A percentile compares a stretch with the other conserved stretches of the same genome.
phyloP scores from a whole-genome alignment of 2,329 filamentous ascomycete species.

The Beauveria sp. region DNA sequence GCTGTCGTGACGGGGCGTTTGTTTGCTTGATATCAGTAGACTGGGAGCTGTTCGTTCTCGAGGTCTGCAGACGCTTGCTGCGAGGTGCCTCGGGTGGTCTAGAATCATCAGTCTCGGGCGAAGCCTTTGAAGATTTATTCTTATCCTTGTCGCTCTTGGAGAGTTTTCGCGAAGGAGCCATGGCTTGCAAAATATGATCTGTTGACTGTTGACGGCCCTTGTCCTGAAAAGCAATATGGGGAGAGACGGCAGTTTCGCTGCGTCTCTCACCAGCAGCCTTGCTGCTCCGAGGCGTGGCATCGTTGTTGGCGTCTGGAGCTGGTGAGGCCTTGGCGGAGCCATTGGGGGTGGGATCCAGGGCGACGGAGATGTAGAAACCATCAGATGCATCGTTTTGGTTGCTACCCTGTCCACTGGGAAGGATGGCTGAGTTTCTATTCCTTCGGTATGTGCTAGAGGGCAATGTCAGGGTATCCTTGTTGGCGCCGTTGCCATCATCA shows the following conservation, averaged over 20 bases:
- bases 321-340: conserved; percentile 47
- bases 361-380: conserved; percentile 70
- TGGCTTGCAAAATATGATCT: conserved; percentile 48
- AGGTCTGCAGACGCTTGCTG: conserved; percentile 40
- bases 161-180: conserved; percentile 38
- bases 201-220: conserved; percentile 58
- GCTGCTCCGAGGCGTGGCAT: conserved; percentile 52
- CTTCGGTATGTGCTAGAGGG: conserved; percentile 72
- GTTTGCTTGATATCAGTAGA: conserved; percentile 32
- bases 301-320: conserved; percentile 39
- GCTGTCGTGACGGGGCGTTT: conserved; percentile 20
- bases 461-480: conserved; percentile 55
- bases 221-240: conserved; percentile 90
- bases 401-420: conserved; percentile 37
- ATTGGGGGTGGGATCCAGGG: conserved; percentile 58
- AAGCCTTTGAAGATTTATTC: conserved; percentile 22
- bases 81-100: conserved; percentile 76
- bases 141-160: conserved; percentile 35
- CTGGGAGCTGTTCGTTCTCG: conserved; percentile 36
- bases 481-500: conserved; percentile 12
- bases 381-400: conserved; percentile 49
- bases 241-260: conserved; percentile 46
- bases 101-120: conserved; percentile 45
- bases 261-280: conserved; percentile 39
- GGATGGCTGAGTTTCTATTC: conserved; percentile 64